Conservation (phyloP, 164 flowering plant genomes). For the Taxillus chinensis region DNA sequence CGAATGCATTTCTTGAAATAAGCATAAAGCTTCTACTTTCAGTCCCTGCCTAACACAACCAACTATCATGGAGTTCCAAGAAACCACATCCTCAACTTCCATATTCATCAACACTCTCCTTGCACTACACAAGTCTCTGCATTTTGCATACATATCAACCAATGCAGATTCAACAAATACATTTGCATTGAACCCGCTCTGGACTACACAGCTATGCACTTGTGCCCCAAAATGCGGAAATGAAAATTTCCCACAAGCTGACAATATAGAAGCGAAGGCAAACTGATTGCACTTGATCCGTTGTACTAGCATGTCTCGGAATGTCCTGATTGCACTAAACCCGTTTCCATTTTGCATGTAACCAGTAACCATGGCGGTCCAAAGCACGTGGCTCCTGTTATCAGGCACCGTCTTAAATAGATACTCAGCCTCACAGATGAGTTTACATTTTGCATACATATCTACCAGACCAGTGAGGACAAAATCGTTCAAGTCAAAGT, state of each 20-base stretch:
- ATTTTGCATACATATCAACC: conserved; percentile 79
- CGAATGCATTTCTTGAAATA: conserved; percentile 50
- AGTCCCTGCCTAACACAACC: conserved; percentile 60
- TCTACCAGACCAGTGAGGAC: conserved; percentile 74
- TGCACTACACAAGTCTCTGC: conserved; percentile 50
- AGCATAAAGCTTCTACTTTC: conserved; percentile 44
- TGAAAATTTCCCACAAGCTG: conserved; percentile 41
- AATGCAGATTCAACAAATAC: conserved; percentile 63
- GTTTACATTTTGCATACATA: conserved; percentile 66
- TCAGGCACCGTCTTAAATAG: conserved; percentile 34
- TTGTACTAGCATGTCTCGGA: conserved; percentile 40
- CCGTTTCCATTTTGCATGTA: conserved; percentile 58
- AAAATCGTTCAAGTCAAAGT: conserved; percentile 33
- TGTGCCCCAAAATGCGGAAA: conserved; percentile 48
- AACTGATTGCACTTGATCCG: conserved; percentile 59
- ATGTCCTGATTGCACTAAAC: conserved; percentile 41
- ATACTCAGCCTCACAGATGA: conserved; percentile 45
- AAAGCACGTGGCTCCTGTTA: conserved; percentile 43
- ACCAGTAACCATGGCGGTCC: conserved; percentile 84
- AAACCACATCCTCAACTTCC: conserved; percentile 52
- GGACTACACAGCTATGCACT: conserved; percentile 57
- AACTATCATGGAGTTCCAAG: conserved; percentile 82
- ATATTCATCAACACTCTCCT: conserved; percentile 32
- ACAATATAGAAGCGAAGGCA: conserved; percentile 66
- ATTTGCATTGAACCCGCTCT: conserved; percentile 50